These are phyloP conservation scores for Pseudonitzschia delicatissima DNA, from an alignment of 108 stramenopile genomes.

Conservation along the genomic window DNA sequence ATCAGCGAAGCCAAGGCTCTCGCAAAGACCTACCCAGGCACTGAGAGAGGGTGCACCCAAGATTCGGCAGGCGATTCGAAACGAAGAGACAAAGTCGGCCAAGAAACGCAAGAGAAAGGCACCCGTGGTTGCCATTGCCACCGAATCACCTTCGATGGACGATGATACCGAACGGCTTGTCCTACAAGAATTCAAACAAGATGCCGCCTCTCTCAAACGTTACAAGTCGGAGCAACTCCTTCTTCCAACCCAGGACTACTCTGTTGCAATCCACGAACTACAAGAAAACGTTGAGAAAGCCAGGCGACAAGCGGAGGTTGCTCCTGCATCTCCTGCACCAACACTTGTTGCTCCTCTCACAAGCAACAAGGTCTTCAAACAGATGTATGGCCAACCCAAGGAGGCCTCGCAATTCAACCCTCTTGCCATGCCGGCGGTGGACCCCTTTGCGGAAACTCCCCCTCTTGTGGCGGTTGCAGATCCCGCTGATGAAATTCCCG, in stretches of 20 bases:
- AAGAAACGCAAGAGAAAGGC: conserved; percentile 3
- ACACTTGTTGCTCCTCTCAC: conserved; percentile 16
- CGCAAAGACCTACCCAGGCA: conserved; percentile 80
- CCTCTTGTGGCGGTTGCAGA: conserved; percentile 26
- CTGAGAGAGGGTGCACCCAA: conserved; percentile 82
- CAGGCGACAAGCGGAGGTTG: conserved; percentile 6
- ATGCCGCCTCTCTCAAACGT: not conserved
- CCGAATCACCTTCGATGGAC: not conserved
- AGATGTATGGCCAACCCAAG: not conserved
- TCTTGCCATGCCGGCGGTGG: conserved; percentile 4
- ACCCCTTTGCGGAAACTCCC: conserved; percentile 32
- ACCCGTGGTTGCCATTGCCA: not conserved
- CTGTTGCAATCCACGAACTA: conserved; percentile 6
- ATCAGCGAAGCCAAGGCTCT: conserved; percentile 64
- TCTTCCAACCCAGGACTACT: not conserved
- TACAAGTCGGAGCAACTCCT: not conserved
- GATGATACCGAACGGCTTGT: not conserved
- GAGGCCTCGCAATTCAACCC: not conserved
- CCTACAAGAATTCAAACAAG: not conserved
- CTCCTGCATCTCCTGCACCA: not conserved
- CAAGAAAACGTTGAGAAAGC: conserved; percentile 15
- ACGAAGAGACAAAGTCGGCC: not conserved
- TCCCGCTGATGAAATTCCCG: conserved; percentile 1
- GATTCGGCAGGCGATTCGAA: conserved; percentile 53
- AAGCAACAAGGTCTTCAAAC: conserved; percentile 19